phyloP scores from a whole-genome alignment of 176 grass and related monocot species.

The Melocanna baccifera region DNA sequence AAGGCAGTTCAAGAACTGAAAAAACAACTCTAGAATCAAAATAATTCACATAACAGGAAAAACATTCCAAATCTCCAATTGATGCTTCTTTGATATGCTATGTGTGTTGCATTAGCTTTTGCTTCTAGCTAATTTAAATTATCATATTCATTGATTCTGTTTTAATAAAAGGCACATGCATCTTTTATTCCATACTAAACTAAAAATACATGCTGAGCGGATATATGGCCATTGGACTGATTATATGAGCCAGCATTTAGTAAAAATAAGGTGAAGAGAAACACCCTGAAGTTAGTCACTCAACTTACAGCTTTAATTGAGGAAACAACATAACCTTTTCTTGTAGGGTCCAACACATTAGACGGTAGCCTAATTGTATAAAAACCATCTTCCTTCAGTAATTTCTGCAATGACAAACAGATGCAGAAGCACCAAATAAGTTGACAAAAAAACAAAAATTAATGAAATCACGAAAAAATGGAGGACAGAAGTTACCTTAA shows the following conservation, averaged over 20 bases:
- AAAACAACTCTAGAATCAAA: slow-evolving; percentile 24
- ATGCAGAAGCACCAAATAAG: slow-evolving; percentile 22
- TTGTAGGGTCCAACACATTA: slow-evolving; percentile 77
- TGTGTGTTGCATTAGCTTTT: not conserved
- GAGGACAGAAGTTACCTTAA: slow-evolving; percentile 53
- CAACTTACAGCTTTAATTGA: slow-evolving; percentile 94
- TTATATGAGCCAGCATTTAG: not conserved
- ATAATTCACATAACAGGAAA: not conserved
- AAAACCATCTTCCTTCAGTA: slow-evolving; percentile 78
- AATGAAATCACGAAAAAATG: not conserved
- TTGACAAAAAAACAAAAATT: slow-evolving; percentile 1
- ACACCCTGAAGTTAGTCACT: slow-evolving; percentile 5
- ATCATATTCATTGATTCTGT: not conserved
- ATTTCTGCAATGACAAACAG: slow-evolving; percentile 46
- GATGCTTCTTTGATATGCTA: not conserved
- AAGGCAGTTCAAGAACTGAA: slow-evolving; percentile 23
- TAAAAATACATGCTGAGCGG: not conserved
- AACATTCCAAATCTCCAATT: not conserved
- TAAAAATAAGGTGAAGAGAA: not conserved
- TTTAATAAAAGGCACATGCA: not conserved
- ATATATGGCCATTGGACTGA: not conserved
- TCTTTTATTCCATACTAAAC: not conserved
- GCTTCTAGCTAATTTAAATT: not conserved
- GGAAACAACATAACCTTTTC: slow-evolving; percentile 64
- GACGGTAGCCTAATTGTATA: slow-evolving; percentile 82